Evolutionary conservation across 1,139 yeast genomes (phyloP).

Genomic region (Martiniozyma asiatica): DNA sequence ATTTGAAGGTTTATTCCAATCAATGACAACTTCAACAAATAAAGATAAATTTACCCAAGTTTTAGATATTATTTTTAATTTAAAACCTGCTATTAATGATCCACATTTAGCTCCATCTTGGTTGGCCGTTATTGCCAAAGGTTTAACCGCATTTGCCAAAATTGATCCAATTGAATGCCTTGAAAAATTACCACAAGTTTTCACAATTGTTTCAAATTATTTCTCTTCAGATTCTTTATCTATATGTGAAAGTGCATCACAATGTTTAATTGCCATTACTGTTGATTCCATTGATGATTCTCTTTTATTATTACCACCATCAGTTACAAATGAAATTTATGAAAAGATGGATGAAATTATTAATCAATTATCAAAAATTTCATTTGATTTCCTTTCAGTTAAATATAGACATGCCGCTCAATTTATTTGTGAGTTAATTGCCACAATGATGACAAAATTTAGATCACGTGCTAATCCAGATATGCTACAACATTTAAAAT

Average conservation of each 20-base stretch:
- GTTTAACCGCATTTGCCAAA: conserved; percentile 48
- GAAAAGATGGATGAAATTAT: conserved; percentile 47
- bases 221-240: conserved; percentile 57
- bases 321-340: conserved; percentile 32
- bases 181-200: conserved; percentile 40
- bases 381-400: conserved; percentile 49
- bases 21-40: conserved; percentile 55
- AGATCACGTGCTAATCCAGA: conserved; percentile 65
- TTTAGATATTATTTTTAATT: conserved; percentile 59
- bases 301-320: conserved; percentile 40
- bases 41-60: conserved; percentile 51
- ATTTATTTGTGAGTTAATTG: conserved; percentile 59
- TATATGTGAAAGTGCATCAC: conserved; percentile 68
- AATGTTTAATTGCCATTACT: conserved; percentile 71
- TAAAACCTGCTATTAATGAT: conserved; percentile 75
- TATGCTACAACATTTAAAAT: conserved; percentile 50
- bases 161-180: conserved; percentile 50
- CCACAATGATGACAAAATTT: conserved; percentile 53
- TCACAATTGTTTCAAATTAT: conserved; percentile 47
- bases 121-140: conserved; percentile 90
- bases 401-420: conserved; percentile 69
- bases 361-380: conserved; percentile 36
- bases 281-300: conserved; percentile 55
- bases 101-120: conserved; percentile 84
- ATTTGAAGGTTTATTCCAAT: conserved; percentile 71